phyloP scores from a whole-genome alignment of 1,139 yeast species.

The Kodamaea ohmeri region DNA sequence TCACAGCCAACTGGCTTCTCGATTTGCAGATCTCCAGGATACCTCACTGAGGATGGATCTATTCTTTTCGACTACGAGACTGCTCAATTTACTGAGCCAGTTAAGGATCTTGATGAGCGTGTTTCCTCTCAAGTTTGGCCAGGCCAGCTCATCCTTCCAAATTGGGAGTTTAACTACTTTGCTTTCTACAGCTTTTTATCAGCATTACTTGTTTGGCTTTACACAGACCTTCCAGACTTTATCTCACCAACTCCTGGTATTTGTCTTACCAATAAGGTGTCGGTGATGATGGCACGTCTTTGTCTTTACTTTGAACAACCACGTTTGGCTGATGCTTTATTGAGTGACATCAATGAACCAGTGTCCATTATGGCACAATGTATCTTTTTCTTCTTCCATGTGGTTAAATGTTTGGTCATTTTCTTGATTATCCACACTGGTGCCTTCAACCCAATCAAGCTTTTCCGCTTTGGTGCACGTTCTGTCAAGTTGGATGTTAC shows the following conservation, averaged over 20 bases:
- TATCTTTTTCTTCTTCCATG: constrained; percentile 69
- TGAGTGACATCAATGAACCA: constrained; percentile 44
- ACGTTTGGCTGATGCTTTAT: constrained; percentile 42
- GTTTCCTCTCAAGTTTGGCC: constrained; percentile 73
- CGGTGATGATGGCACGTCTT: constrained; percentile 34
- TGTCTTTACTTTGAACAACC: constrained; percentile 35
- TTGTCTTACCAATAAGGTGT: constrained; percentile 67
- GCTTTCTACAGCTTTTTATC: constrained; percentile 46
- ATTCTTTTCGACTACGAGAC: constrained; percentile 66
- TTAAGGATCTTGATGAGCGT: constrained; percentile 43
- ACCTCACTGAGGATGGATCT: constrained; percentile 79
- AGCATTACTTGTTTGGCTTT: constrained; percentile 68
- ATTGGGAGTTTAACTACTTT: constrained; percentile 61
- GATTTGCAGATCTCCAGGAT: constrained; percentile 79
- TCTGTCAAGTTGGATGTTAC: constrained; percentile 38
- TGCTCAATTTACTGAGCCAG: constrained; percentile 37
- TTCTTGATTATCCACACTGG: constrained; percentile 65
- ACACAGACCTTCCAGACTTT: constrained; percentile 87
- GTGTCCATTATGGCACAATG: constrained; percentile 53
- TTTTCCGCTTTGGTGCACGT: constrained; percentile 27
- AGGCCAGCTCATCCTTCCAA: constrained; percentile 83
- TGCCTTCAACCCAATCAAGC: constrained; percentile 63
- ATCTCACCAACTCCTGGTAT: constrained; percentile 91
- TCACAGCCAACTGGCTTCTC: constrained; percentile 62
- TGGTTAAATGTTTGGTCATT: constrained; percentile 57